These are phyloP conservation scores for Zymoseptoria ardabiliae DNA, from an alignment of 2,329 filamentous ascomycete genomes.

Conservation along the genomic window DNA sequence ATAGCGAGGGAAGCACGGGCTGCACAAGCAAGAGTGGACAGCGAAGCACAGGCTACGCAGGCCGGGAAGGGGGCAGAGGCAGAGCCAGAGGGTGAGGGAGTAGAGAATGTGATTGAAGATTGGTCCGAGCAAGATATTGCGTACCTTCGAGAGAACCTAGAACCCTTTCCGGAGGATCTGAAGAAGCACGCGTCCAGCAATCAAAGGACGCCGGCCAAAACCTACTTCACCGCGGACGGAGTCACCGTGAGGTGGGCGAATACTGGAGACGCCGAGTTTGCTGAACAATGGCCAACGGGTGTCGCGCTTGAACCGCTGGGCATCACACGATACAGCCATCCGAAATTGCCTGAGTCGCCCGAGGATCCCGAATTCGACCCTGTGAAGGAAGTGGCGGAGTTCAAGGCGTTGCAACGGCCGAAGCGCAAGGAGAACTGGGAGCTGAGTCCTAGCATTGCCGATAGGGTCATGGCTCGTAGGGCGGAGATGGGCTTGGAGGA, in stretches of 20 bases:
- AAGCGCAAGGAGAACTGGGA: neutral
- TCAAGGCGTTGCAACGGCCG: neutral
- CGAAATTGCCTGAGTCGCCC: neutral
- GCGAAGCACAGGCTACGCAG: neutral
- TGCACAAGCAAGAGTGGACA: neutral
- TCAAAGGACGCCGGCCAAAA: constrained; percentile 7
- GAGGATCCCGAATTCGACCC: neutral
- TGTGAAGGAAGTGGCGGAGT: neutral
- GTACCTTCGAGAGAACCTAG: neutral
- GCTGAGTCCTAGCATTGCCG: neutral
- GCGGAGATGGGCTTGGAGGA: neutral
- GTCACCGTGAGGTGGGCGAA: constrained; percentile 31
- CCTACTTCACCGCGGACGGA: constrained; percentile 22
- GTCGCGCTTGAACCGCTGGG: constrained; percentile 28
- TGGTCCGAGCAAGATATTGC: constrained; percentile 3
- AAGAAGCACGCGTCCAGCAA: neutral
- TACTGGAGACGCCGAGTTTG: constrained; percentile 32
- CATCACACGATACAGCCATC: constrained; percentile 18
- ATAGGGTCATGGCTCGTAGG: neutral
- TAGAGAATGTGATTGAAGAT: neutral
- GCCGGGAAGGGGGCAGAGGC: neutral
- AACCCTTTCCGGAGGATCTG: neutral
- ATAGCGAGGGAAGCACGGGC: neutral
- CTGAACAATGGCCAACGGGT: constrained; percentile 27
- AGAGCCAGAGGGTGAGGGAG: neutral